Percentiles rank a stretch among this genome's conserved stretches.
phyloP scores from a whole-genome alignment of 352 stramenopile species.

The Phytophthora litchii region DNA sequence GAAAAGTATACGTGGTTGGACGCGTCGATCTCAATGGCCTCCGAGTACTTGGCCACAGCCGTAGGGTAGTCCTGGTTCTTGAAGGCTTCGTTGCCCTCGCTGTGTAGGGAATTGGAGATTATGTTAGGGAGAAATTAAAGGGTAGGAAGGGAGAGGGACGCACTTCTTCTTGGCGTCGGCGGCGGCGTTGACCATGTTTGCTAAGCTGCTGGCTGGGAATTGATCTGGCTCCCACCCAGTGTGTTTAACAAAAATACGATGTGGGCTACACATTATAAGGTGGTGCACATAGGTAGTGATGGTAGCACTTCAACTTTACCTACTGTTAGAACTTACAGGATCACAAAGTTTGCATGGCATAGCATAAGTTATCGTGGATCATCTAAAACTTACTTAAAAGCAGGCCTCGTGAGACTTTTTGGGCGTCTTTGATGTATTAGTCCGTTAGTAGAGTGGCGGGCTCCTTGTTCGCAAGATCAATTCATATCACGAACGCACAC shows the following conservation, averaged over 20 bases:
- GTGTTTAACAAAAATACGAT: slow-evolving; percentile 19
- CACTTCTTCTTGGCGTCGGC: slow-evolving; percentile 88
- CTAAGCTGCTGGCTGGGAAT: slow-evolving; percentile 14
- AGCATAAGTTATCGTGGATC: no score
- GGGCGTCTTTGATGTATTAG: no score
- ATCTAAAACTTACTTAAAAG: no score
- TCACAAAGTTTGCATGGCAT: no score
- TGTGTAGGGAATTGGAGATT: slow-evolving; percentile 21
- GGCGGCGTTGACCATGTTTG: slow-evolving; percentile 66
- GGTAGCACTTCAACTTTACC: no score
- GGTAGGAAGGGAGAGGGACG: slow-evolving; percentile 5
- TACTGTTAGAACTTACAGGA: no score
- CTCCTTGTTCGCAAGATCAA: no score
- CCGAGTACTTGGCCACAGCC: slow-evolving; percentile 93
- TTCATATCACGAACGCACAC: no score
- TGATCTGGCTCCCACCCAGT: slow-evolving; percentile 13
- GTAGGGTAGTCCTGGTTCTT: slow-evolving; percentile 89
- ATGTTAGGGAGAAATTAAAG: not conserved
- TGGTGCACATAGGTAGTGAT: no score
- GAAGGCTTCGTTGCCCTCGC: slow-evolving; percentile 95
- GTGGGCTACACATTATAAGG: no score
- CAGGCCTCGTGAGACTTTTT: no score
- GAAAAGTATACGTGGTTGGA: slow-evolving; percentile 94
- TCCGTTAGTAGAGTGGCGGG: no score
- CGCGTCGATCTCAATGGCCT: slow-evolving; percentile 89